phyloP scores from a whole-genome alignment of 805 yeast species.

The Ogataea populi-albae region DNA sequence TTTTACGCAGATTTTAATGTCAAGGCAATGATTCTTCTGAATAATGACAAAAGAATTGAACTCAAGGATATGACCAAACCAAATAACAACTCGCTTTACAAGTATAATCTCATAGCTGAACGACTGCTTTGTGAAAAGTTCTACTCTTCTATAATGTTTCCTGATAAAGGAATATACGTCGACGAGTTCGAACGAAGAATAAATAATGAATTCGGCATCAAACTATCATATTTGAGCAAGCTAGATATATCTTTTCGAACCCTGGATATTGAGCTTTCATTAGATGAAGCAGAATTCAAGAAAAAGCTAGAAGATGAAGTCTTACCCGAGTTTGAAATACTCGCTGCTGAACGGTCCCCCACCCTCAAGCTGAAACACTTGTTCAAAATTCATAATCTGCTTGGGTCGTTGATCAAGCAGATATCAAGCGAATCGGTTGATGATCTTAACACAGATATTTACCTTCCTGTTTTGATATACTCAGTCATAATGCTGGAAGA shows the following conservation, averaged over 20 bases:
- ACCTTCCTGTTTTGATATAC: conserved; percentile 34
- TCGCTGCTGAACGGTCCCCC: conserved; percentile 34
- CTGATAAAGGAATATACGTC: conserved; percentile 27
- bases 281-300: conserved; percentile 24
- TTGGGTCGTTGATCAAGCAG: conserved; percentile 25
- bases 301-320: conserved; percentile 21
- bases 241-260: conserved; percentile 24
- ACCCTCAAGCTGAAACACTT: conserved; percentile 33
- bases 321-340: conserved; percentile 30
- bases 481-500: conserved; percentile 31
- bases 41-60: conserved; percentile 21
- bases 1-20: conserved; percentile 30
- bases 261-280: conserved; percentile 31
- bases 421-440: conserved; percentile 11
- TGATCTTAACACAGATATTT: conserved; percentile 33
- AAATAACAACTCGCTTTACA: conserved; percentile 16
- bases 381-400: conserved; percentile 28
- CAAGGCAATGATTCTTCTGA: conserved; percentile 18
- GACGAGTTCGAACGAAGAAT: conserved; percentile 31
- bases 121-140: conserved; percentile 33
- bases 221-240: conserved; percentile 25
- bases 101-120: conserved; percentile 31
- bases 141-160: conserved; percentile 33
- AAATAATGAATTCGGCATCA: conserved; percentile 26
- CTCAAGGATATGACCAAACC: conserved; percentile 22